phyloP scores from a whole-genome alignment of 495 filamentous ascomycete species.

The Sabuloglossum arenarium region DNA sequence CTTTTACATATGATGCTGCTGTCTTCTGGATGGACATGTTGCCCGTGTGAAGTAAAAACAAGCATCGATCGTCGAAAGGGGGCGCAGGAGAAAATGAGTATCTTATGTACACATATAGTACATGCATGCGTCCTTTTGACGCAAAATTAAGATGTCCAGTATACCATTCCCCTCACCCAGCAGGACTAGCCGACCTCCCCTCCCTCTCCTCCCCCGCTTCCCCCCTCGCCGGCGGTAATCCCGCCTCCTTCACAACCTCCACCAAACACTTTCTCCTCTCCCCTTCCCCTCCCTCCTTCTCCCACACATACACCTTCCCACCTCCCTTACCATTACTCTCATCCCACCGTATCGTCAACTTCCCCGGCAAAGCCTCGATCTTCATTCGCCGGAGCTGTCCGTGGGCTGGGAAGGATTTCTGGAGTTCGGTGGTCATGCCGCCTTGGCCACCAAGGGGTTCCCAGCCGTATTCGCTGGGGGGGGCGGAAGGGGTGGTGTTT shows the following conservation, averaged over 20 bases:
- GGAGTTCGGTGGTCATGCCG: background rate
- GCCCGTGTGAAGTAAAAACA: no score
- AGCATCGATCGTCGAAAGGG: no score
- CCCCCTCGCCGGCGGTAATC: background rate
- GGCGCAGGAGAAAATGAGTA: no score
- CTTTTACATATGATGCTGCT: no score
- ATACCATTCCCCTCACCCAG: background rate
- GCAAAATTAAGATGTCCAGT: background rate
- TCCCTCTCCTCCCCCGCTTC: background rate
- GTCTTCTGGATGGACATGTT: no score
- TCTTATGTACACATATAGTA: no score
- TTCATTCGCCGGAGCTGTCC: background rate
- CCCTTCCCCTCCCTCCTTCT: background rate
- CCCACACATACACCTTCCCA: background rate
- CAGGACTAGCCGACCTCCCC: background rate
- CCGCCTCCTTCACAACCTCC: constrained; percentile 19
- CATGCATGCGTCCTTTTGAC: no score
- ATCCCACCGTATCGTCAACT: background rate
- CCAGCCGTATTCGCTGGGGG: background rate
- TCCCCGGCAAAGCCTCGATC: background rate
- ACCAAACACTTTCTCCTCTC: constrained; percentile 10
- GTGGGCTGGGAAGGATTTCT: background rate
- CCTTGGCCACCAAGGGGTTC: background rate
- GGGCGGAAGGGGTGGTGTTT: background rate
- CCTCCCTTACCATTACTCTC: background rate